Evolutionary conservation across 352 stramenopile genomes (phyloP), one percentile per base, ranked within the genome.

Genomic region (Phytophthora hibernalis): DNA sequence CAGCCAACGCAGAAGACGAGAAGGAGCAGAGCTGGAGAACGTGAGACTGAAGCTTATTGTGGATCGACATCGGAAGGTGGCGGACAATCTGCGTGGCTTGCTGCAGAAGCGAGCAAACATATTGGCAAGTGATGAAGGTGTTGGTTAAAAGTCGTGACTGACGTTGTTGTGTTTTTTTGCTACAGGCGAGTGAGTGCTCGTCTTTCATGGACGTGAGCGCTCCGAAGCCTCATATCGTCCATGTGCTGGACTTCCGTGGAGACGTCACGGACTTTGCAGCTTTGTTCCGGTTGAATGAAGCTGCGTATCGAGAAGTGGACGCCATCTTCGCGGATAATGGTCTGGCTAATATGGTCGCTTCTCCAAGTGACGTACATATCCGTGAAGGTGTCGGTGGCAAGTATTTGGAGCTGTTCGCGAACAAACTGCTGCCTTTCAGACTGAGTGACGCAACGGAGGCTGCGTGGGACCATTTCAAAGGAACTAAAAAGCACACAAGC

Each of bases 21-120:
- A 65, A 49, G 60, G 54, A 21, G 53, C 54, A n/a, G 65, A 80
- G 47, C 51, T 56, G 16, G 73, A 80, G 49, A 78, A 76, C 28
- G 54, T 74, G 13, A 61, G 61, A 1, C 40, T 81, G 4, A 79
- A 76, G 28, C 43, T 68, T 13, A 16, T 82, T 43, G 50, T 85
- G 5, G 72, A 84, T 38, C 64, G 70, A 12, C 79, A 88, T 51
- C 61, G 69, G 48, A 74, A 76, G 40, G 61, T 83, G 16, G 70
- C 70, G 24, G 68, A 70, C 21, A 76, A 58, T 11, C 64, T 88
- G 5, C 65, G 76, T 12, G 53, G 47, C 16, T 52, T 82, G n/a
- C 47, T 84, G n/a, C 48, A 69, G 53, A 71, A 68, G 38, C 69
- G 69, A 44, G 16, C 42, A 24, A 57, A n/a, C 22, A 35, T 69